Conservation (phyloP, 2,329 filamentous ascomycete species). For the Fusarium pseudoanthophilum region DNA sequence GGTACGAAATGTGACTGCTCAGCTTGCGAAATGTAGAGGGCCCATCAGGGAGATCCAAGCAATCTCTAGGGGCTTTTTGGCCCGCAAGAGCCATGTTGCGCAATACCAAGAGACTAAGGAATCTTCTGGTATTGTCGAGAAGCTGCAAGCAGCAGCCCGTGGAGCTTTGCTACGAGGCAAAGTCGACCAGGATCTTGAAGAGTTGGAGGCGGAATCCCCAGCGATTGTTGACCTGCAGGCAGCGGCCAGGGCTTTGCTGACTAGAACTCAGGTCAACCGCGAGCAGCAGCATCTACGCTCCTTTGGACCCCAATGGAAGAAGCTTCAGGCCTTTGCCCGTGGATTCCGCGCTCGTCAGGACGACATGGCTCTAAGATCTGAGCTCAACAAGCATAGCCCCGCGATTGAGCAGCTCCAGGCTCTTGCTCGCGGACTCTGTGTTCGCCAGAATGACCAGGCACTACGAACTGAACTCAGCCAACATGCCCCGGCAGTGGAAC, state of each 20-base stretch:
- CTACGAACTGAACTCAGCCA: slow-evolving; percentile 60
- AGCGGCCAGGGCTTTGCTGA: slow-evolving; percentile 70
- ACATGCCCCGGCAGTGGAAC: slow-evolving; percentile 55
- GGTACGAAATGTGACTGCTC: slow-evolving; percentile 65
- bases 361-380: slow-evolving; percentile 56
- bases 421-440: slow-evolving; percentile 57
- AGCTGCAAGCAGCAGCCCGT: slow-evolving; percentile 74
- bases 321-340: slow-evolving; percentile 55
- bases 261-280: slow-evolving; percentile 62
- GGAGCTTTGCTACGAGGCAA: slow-evolving; percentile 72
- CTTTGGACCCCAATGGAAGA: slow-evolving; percentile 61
- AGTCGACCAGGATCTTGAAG: slow-evolving; percentile 63
- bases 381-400: slow-evolving; percentile 58
- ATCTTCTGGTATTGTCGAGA: slow-evolving; percentile 62
- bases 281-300: slow-evolving; percentile 63
- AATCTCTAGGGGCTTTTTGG: slow-evolving; percentile 73
- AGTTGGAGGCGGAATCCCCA: slow-evolving; percentile 62
- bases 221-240: slow-evolving; percentile 71
- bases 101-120: slow-evolving; percentile 67
- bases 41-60: slow-evolving; percentile 74
- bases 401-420: slow-evolving; percentile 60
- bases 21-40: slow-evolving; percentile 70
- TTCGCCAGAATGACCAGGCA: slow-evolving; percentile 37
- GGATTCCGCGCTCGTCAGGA: slow-evolving; percentile 61
- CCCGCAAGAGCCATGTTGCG: slow-evolving; percentile 65